Conservation (phyloP, 2,329 filamentous ascomycete genomes). For the Aspergillus fijiensis region DNA sequence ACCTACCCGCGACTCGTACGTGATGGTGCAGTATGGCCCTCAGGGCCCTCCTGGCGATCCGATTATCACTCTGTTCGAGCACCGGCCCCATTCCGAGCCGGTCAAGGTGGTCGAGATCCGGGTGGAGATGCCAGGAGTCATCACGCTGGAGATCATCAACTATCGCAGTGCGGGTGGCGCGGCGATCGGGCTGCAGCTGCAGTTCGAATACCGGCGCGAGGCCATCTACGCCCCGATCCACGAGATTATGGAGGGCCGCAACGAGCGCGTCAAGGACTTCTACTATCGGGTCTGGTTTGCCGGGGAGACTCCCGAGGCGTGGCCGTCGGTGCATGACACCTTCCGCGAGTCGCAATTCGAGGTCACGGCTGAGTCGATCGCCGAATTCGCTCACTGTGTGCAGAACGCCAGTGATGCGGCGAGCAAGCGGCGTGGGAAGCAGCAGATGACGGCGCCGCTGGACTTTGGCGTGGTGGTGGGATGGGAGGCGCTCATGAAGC, state of each 20-base stretch:
- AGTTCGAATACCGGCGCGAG: not conserved
- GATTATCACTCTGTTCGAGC: not conserved
- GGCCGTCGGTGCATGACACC: too few species aligned
- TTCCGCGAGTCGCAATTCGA: too few species aligned
- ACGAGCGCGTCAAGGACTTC: not conserved
- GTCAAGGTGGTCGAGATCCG: not conserved
- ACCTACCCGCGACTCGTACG: not conserved
- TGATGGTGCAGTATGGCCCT: slow-evolving; percentile 2
- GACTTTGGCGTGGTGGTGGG: not conserved
- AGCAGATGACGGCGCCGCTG: not conserved
- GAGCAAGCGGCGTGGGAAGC: not conserved
- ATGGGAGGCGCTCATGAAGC: slow-evolving; percentile 3
- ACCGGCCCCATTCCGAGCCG: not conserved
- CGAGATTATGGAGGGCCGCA: not conserved
- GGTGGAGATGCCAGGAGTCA: not conserved
- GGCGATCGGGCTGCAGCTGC: not conserved
- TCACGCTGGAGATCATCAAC: not conserved
- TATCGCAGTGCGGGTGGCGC: not conserved
- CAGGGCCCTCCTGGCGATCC: not conserved
- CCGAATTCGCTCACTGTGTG: not conserved
- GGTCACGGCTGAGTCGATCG: not conserved
- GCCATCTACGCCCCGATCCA: not conserved
- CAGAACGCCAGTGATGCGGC: not conserved
- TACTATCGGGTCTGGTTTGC: slow-evolving; percentile 1
- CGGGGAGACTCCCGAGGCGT: not conserved